These are phyloP conservation scores for Hortaea werneckii DNA, from an alignment of 2,329 filamentous ascomycete species.

Conservation along the genomic window DNA sequence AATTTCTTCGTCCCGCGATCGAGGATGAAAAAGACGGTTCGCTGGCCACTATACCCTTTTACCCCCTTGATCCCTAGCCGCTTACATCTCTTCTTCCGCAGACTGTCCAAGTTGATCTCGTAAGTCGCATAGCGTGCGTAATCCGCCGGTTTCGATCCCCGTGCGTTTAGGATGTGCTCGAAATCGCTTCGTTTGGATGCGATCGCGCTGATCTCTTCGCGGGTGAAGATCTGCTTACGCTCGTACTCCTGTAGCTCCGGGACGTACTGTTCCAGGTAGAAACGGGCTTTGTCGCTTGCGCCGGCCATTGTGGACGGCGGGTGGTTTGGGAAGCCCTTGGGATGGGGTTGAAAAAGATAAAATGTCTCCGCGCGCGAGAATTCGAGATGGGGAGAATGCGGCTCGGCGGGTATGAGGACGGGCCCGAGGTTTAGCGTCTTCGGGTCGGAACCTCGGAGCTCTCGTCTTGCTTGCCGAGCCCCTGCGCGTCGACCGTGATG, in stretches of 20 bases:
- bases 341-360: not conserved
- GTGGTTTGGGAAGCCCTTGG: not conserved
- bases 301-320: conserved; percentile 52
- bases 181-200: conserved; percentile 85
- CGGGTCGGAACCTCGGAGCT: not conserved
- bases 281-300: conserved; percentile 86
- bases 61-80: conserved; percentile 67
- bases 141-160: conserved; percentile 64
- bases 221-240: conserved; percentile 77
- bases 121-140: conserved; percentile 75
- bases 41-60: conserved; percentile 58
- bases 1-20: conserved; percentile 79
- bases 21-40: conserved; percentile 78
- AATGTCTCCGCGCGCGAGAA: not conserved
- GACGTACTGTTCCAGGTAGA: conserved; percentile 84
- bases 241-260: conserved; percentile 89
- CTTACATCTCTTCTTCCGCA: conserved; percentile 73
- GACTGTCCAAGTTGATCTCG: conserved; percentile 57
- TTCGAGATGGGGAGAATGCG: not conserved
- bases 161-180: conserved; percentile 80
- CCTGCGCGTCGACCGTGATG: no score
- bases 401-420: conserved; percentile 1
- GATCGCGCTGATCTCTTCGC: conserved; percentile 85
- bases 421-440: not conserved
- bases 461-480: not conserved